Percentiles rank a stretch among this genome's conserved stretches.
Conservation (phyloP, 176 grass and related monocot genomes). For the Alopecurus myosuroides region DNA sequence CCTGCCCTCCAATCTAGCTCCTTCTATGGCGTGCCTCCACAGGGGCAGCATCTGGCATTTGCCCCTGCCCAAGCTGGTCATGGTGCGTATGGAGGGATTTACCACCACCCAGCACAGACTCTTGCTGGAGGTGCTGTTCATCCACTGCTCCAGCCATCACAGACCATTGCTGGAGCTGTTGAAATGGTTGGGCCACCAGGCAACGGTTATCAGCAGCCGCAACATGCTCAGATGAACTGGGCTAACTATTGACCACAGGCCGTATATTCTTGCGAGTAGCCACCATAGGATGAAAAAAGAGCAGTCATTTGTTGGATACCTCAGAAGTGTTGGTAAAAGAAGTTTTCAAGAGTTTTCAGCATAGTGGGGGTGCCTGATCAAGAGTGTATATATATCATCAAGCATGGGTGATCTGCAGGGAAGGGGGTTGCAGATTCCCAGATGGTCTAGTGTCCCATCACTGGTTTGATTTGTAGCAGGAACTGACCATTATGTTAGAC, state of each 20-base stretch:
- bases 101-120: constrained; percentile 60
- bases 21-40: constrained; percentile 60
- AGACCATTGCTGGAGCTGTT: constrained; percentile 57
- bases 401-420: constrained; percentile 45
- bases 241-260: constrained; percentile 61
- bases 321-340: constrained; percentile 16
- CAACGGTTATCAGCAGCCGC: constrained; percentile 60
- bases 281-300: constrained; percentile 15
- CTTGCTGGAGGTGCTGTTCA: constrained; percentile 54
- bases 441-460: constrained; percentile 25
- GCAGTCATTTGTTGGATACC: constrained; percentile 29
- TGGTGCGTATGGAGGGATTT: constrained; percentile 63
- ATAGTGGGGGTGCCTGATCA: constrained; percentile 32
- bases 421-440: constrained; percentile 34
- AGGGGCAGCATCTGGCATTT: constrained; percentile 72
- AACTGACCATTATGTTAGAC: constrained; percentile 59
- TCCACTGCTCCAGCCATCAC: constrained; percentile 56
- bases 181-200: constrained; percentile 59
- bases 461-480: constrained; percentile 46
- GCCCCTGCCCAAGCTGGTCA: constrained; percentile 56
- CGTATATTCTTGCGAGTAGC: constrained; percentile 22
- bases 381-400: constrained; percentile 72
- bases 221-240: constrained; percentile 71
- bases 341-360: constrained; percentile 26
- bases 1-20: constrained; percentile 50